Percentiles rank a stretch among this genome's conserved stretches.
Conservation (phyloP, 441 rosid species). For the Populus hybrid region DNA sequence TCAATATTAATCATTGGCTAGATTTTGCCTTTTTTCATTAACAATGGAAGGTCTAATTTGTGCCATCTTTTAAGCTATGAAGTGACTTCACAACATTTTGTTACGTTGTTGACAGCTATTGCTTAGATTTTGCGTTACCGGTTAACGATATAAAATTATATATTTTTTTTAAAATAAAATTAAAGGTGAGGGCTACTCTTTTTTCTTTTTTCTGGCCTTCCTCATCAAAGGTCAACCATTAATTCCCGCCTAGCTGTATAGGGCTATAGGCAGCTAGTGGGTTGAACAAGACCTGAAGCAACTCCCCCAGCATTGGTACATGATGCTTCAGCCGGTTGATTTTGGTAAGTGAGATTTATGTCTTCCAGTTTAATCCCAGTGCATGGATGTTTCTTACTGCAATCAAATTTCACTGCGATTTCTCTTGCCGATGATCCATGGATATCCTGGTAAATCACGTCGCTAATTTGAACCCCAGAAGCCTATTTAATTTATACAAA, state of each 20-base stretch:
- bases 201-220: background rate
- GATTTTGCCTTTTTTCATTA: no score
- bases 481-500: conserved; percentile 13
- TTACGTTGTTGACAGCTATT: no score
- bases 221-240: background rate
- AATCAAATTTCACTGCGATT: conserved; percentile 50
- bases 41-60: no score
- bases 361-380: conserved; percentile 37
- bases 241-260: no score
- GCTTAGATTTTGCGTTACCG: no score
- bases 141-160: no score
- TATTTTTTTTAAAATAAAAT: no score
- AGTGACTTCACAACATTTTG: no score
- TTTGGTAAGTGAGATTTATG: conserved; percentile 43
- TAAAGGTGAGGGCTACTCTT: background rate
- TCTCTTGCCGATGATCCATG: conserved; percentile 48
- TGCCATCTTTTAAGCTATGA: no score
- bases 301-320: conserved; percentile 55
- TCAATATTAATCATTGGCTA: no score
- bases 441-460: conserved; percentile 44
- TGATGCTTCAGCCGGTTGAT: conserved; percentile 41
- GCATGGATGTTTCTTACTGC: conserved; percentile 46
- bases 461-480: conserved; percentile 56
- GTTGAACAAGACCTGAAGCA: conserved; percentile 39
- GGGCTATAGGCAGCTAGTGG: conserved; percentile 37